Percentiles rank a stretch among this genome's conserved stretches.
Conservation (phyloP, 495 filamentous ascomycete species). For the Aspergillus campestris region DNA sequence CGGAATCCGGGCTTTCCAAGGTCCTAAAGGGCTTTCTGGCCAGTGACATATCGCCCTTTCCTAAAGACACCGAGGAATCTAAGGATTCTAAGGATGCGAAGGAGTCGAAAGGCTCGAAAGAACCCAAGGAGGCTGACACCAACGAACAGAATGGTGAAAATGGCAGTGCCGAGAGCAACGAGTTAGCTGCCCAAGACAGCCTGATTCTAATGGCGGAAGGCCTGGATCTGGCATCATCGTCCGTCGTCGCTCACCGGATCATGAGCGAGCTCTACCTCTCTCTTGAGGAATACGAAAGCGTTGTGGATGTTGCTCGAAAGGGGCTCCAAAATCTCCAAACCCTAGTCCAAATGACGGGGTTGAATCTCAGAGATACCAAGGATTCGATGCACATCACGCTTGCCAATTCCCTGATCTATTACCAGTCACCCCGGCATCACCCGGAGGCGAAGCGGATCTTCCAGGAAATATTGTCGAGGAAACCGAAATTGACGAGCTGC, state of each 20-base stretch:
- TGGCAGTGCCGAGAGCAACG: constrained; percentile 27
- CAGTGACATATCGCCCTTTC: constrained; percentile 82
- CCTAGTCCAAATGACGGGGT: constrained; percentile 55
- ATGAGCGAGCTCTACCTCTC: constrained; percentile 78
- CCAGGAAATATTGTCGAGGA: constrained; percentile 63
- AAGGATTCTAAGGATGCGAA: too few relatives aligned
- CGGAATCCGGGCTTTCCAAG: constrained; percentile 69
- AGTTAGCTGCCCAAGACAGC: constrained; percentile 60
- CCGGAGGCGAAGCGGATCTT: constrained; percentile 79
- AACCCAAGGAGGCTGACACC: constrained; percentile 15
- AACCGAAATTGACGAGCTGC: constrained; percentile 63
- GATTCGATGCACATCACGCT: constrained; percentile 70
- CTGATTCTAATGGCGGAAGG: constrained; percentile 79
- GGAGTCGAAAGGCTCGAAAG: neutral
- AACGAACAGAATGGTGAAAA: constrained; percentile 18
- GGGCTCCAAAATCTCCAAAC: constrained; percentile 52
- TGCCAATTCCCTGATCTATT: constrained; percentile 73
- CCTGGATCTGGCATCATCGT: constrained; percentile 57
- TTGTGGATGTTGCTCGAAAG: constrained; percentile 67
- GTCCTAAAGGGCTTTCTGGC: constrained; percentile 71
- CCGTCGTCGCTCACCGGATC: constrained; percentile 73
- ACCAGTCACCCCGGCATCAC: constrained; percentile 84
- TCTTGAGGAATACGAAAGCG: constrained; percentile 79
- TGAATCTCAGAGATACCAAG: constrained; percentile 54
- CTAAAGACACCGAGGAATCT: constrained; percentile 20